A percentile compares a stretch with the other conserved stretches of the same genome.
Evolutionary conservation across 805 yeast species (phyloP).

Genomic region (Metschnikowia reukaufii): DNA sequence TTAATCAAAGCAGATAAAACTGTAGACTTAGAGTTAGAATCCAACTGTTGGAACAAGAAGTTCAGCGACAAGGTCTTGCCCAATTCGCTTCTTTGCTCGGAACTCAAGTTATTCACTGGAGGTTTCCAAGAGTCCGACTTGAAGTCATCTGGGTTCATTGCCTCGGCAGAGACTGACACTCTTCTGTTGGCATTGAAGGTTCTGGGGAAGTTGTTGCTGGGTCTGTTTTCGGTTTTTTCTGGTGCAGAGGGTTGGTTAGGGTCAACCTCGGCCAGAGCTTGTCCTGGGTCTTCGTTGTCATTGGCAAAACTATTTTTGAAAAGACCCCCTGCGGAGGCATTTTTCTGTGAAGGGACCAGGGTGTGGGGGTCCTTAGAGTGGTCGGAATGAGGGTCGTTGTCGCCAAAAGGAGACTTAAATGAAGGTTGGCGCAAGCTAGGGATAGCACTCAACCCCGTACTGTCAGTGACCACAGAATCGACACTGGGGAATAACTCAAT

Average conservation of each 20-base stretch:
- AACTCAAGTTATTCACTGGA: conserved; percentile 62
- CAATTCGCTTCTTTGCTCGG: conserved; percentile 65
- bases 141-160: conserved; percentile 72
- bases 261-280: conserved; percentile 25
- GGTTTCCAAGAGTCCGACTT: conserved; percentile 69
- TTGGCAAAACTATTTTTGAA: conserved; percentile 31
- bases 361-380: conserved; percentile 34
- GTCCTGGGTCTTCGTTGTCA: conserved; percentile 3
- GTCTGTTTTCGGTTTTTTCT: conserved; percentile 21
- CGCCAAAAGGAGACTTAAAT: conserved; percentile 63
- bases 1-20: conserved; percentile 85
- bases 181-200: conserved; percentile 79
- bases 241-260: conserved; percentile 8
- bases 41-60: conserved; percentile 82
- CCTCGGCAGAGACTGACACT: conserved; percentile 88
- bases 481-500: conserved; percentile 45
- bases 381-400: conserved; percentile 61
- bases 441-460: conserved; percentile 26
- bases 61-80: conserved; percentile 73
- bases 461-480: conserved; percentile 33
- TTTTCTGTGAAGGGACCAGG: conserved; percentile 14
- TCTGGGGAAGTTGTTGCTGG: conserved; percentile 45
- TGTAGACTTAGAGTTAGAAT: conserved; percentile 69
- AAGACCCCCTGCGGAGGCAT: conserved; percentile 17
- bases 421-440: conserved; percentile 41